Conservation (phyloP, 345 rosid species). For the Boechera retrofracta region DNA sequence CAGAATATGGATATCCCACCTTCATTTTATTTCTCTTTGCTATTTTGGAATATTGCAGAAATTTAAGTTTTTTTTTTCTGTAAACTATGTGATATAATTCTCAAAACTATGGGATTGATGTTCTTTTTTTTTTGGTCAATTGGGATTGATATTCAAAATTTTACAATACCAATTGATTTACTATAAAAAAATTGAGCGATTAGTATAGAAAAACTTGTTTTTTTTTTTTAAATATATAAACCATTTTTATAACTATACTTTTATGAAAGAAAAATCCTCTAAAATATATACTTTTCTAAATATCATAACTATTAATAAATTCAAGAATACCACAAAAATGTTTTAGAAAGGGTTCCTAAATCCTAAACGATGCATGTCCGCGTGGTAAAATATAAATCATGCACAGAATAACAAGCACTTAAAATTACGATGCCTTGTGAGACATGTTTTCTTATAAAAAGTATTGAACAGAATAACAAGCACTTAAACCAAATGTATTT, state of each 20-base stretch:
- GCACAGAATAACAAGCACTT: no score
- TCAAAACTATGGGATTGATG: not conserved
- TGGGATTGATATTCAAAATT: not conserved
- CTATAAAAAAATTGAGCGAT: not conserved
- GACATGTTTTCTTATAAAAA: not conserved
- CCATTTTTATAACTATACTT: not conserved
- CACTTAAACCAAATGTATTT: not conserved
- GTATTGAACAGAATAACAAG: not conserved
- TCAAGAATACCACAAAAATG: not conserved
- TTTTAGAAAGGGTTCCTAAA: not conserved
- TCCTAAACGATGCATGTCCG: not conserved
- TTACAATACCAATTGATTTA: not conserved
- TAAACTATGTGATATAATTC: not conserved
- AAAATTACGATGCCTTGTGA: not conserved
- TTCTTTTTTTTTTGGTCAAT: no score
- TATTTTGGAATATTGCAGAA: not conserved
- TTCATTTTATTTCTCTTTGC: conserved; percentile 10
- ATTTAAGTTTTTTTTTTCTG: not conserved
- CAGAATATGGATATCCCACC: conserved; percentile 11
- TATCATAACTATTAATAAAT: not conserved
- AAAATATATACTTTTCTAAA: not conserved
- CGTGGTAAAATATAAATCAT: not conserved
- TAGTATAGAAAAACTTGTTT: not conserved
- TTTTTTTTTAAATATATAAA: no score
- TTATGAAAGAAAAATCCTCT: not conserved